Evolutionary conservation across 2,329 filamentous ascomycete genomes (phyloP).

Genomic region (Fusarium sp.): DNA sequence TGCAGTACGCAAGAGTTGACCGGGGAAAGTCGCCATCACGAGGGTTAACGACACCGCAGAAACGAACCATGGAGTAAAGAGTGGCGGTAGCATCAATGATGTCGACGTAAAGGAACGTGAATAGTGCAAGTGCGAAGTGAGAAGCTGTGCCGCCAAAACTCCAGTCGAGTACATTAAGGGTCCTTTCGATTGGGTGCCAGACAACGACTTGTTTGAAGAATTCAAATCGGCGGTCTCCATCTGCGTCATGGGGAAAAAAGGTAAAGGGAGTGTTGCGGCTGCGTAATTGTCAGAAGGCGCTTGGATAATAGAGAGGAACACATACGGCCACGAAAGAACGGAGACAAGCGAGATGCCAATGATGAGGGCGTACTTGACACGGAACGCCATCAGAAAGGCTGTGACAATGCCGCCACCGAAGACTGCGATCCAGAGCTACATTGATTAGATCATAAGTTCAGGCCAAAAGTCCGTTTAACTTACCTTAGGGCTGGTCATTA

Average conservation of each 20-base stretch:
- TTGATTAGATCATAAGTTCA: constrained; percentile 6
- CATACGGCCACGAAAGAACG: constrained; percentile 78
- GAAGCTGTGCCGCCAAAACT: constrained; percentile 65
- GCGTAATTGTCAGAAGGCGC: constrained; percentile 1
- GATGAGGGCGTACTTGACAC: constrained; percentile 80
- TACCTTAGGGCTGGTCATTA: constrained; percentile 82
- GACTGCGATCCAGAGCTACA: constrained; percentile 84
- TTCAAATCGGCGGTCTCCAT: constrained; percentile 74
- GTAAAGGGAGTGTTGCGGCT: constrained; percentile 76
- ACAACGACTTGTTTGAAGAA: constrained; percentile 80
- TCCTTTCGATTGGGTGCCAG: constrained; percentile 76
- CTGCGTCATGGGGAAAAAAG: constrained; percentile 75
- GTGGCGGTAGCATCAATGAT: constrained; percentile 84
- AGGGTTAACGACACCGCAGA: constrained; percentile 73
- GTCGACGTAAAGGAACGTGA: constrained; percentile 84
- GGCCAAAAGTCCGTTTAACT: constrained; percentile 20
- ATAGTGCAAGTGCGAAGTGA: constrained; percentile 77
- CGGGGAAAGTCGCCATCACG: constrained; percentile 85
- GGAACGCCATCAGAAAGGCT: constrained; percentile 82
- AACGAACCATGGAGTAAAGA: constrained; percentile 84
- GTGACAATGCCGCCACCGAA: constrained; percentile 84
- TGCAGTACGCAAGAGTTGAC: constrained; percentile 82
- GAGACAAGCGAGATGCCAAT: constrained; percentile 79
- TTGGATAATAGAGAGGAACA: neutral
- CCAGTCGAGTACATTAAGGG: constrained; percentile 75